Evolutionary conservation across 495 filamentous ascomycete species (phyloP).

Genomic region (Daldinia vernicosa): DNA sequence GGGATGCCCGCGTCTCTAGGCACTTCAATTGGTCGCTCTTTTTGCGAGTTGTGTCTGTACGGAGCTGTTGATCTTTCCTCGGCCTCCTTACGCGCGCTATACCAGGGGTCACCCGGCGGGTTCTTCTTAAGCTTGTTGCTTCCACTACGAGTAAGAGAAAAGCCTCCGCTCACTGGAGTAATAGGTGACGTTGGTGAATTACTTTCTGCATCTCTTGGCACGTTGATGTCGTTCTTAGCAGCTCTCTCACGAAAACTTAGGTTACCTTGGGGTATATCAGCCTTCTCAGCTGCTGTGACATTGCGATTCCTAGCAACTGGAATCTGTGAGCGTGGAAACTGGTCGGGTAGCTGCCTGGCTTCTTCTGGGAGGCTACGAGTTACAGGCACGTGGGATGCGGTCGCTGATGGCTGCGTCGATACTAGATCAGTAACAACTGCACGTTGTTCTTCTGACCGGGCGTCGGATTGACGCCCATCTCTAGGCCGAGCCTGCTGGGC

Average conservation of each 20-base stretch:
- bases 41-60: constrained; percentile 17
- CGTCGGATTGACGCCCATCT: constrained; percentile 24
- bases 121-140: constrained; percentile 61
- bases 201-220: constrained; percentile 40
- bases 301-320: constrained; percentile 45
- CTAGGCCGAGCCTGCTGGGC: constrained; percentile 36
- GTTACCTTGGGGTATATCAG: constrained; percentile 55
- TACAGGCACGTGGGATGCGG: constrained; percentile 43
- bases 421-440: constrained; percentile 27
- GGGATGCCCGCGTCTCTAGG: constrained; percentile 3
- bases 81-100: constrained; percentile 44
- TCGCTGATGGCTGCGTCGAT: constrained; percentile 28
- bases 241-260: constrained; percentile 61
- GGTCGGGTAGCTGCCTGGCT: constrained; percentile 38
- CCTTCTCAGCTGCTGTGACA: constrained; percentile 29
- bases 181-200: constrained; percentile 37
- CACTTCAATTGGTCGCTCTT: constrained; percentile 10
- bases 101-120: constrained; percentile 53
- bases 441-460: constrained; percentile 17
- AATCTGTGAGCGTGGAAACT: constrained; percentile 41
- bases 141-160: constrained; percentile 50
- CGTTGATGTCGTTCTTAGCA: constrained; percentile 48
- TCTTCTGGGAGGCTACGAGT: constrained; percentile 52
- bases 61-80: constrained; percentile 41
- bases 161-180: constrained; percentile 39